These are phyloP conservation scores for Pseudotsuga menziesii DNA, from an alignment of 75 land plant genomes.

Conservation along the genomic window DNA sequence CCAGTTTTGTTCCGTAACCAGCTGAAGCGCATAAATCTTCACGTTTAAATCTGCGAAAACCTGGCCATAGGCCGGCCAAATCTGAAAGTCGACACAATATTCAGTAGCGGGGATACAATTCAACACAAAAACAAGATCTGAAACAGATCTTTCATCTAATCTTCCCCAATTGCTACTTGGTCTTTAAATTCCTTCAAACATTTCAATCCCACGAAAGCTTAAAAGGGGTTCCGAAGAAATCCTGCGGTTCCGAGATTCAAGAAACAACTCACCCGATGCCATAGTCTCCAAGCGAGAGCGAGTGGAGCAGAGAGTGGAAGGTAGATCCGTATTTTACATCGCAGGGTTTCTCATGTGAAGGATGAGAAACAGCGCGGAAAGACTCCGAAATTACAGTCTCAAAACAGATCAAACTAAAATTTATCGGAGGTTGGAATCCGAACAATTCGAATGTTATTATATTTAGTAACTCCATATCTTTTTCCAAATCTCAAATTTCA, in stretches of 20 bases:
- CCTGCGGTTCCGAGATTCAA: too few species aligned
- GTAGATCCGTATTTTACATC: not conserved
- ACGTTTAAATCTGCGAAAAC: not conserved
- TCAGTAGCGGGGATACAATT: too few species aligned
- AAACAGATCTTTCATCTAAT: too few species aligned
- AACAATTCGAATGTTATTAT: not conserved
- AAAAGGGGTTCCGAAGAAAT: too few species aligned
- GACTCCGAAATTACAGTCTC: not conserved
- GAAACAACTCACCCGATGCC: too few species aligned
- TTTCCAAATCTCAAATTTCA: not conserved
- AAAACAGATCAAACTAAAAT: not conserved
- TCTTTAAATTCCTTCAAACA: too few species aligned
- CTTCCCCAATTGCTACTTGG: too few species aligned
- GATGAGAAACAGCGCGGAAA: not conserved
- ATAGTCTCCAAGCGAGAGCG: too few species aligned
- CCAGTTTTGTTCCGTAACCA: not conserved
- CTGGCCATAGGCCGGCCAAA: too few species aligned
- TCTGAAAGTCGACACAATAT: too few species aligned
- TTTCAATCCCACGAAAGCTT: too few species aligned
- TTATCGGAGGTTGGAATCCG: conserved; percentile 2
- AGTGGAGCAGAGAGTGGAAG: not conserved
- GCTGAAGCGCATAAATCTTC: not conserved
- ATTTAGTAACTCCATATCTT: not conserved
- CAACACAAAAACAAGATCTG: too few species aligned
- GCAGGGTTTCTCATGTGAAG: not conserved